Evolutionary conservation across 495 filamentous ascomycete species (phyloP).

Genomic region (Lasiosphaeria miniovina): DNA sequence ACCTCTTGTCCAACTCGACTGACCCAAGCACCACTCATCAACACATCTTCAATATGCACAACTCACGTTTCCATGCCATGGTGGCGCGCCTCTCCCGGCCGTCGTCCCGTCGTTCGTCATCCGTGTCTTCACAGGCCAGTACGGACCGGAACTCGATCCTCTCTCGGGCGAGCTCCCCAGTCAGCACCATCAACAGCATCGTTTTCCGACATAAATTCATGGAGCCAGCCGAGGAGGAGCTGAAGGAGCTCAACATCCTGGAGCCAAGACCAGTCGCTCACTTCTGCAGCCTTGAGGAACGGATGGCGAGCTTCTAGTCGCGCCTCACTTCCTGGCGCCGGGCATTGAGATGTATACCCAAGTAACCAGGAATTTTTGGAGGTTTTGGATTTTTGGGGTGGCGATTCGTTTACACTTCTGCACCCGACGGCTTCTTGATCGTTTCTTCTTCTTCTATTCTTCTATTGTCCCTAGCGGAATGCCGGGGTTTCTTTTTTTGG

Average conservation of each 20-base stretch:
- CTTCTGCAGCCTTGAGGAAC: slow-evolving; percentile 54
- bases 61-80: slow-evolving; percentile 50
- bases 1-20: slow-evolving; percentile 1
- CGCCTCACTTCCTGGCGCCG: background rate
- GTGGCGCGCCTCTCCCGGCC: slow-evolving; percentile 49
- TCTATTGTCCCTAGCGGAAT: background rate
- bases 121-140: slow-evolving; percentile 38
- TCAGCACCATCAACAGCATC: slow-evolving; percentile 51
- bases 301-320: slow-evolving; percentile 40
- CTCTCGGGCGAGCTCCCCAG: slow-evolving; percentile 40
- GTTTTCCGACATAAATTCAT: slow-evolving; percentile 47
- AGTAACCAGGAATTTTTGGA: slow-evolving; percentile 1
- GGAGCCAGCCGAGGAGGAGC: slow-evolving; percentile 45
- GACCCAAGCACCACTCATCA: slow-evolving; percentile 1
- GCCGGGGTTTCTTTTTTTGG: background rate
- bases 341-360: too few species aligned
- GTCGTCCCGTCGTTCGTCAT: slow-evolving; percentile 47
- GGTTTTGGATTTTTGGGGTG: background rate
- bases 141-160: slow-evolving; percentile 39
- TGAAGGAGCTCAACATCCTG: slow-evolving; percentile 47
- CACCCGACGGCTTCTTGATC: background rate
- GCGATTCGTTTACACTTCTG: too few species aligned
- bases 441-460: background rate
- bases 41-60: slow-evolving; percentile 33
- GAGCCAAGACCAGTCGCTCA: slow-evolving; percentile 54